Evolutionary conservation across 2,329 filamentous ascomycete genomes (phyloP), one percentile per base, ranked within the genome.

Genomic region (Aspergillus bombycis): DNA sequence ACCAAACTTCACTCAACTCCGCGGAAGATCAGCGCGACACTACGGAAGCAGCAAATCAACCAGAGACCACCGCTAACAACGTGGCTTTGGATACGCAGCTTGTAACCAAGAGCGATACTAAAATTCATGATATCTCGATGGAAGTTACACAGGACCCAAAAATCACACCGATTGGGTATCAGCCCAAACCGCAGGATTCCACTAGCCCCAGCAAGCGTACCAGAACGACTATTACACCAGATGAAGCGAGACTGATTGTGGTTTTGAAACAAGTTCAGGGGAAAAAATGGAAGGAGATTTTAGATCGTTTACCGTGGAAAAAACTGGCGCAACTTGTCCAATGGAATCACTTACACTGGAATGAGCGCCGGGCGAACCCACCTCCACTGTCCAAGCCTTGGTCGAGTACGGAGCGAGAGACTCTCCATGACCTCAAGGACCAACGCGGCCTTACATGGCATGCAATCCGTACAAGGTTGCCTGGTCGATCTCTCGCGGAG

Each of bases 321-420:
- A 71, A 63, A 11, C 48, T 69, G 46, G 41, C 61, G 8, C 61
- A 70, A 26, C 57, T 78, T 11, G 63, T 59, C 38, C 41, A 69
- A 12, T 77, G 74, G 74, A 71, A 72, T 48, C 60, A 64, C 14
- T 23, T 55, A 26, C 76, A 78, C 65, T 78, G 75, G 74, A 68
- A 56, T 53, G 62, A 71, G 34, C 68, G 71, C 14, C 68, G 67
- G 9, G 63, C 57, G 8, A 71, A 73, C 41, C 73, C 73, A 43
- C 72, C 72, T 45, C 61, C 41, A 34, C 64, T 71, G 23, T 74
- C 70, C 43, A 63, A 58, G 21, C 68, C 72, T 5, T 79, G 77
- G 77, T 73, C 74, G 3, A 46, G 63, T 23, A 57, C 63, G 21
- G 75, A 79, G 52, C 58, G 69, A 36, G 58, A 67, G n/a, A 69